A percentile compares a stretch with the other conserved stretches of the same genome.
These are phyloP conservation scores for Heteromeles arbutifolia DNA, from an alignment of 306 rosid species.

Conservation along the genomic window DNA sequence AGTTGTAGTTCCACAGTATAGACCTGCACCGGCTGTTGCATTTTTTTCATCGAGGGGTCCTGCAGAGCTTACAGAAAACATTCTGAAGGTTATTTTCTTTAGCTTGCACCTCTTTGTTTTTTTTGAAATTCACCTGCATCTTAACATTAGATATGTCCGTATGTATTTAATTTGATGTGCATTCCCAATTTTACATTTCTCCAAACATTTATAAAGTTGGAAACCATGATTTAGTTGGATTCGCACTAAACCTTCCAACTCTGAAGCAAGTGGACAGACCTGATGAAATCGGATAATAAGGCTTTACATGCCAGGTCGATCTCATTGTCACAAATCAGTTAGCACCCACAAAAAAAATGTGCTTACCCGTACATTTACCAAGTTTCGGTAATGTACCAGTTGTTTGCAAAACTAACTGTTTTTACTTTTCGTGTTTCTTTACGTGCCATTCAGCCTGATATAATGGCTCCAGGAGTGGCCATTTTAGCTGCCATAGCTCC, in stretches of 20 bases:
- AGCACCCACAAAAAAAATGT: background rate
- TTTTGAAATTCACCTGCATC: background rate
- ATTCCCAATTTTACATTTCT: background rate
- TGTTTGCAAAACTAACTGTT: background rate
- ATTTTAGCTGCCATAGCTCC: slow-evolving; percentile 74
- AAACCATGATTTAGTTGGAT: background rate
- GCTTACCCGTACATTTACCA: background rate
- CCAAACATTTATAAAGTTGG: background rate
- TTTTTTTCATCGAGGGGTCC: slow-evolving; percentile 92
- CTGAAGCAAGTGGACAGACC: background rate
- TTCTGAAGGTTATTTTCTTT: slow-evolving; percentile 66
- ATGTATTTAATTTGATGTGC: background rate
- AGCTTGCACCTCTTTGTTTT: background rate
- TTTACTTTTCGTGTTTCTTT: background rate
- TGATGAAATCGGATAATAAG: background rate
- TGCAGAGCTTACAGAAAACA: slow-evolving; percentile 69
- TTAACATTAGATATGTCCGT: background rate
- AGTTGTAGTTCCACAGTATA: slow-evolving; percentile 33
- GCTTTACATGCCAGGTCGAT: no score
- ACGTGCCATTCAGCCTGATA: slow-evolving; percentile 60
- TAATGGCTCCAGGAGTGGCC: slow-evolving; percentile 85
- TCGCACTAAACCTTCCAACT: background rate
- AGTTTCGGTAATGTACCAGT: background rate
- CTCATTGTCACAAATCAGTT: background rate
- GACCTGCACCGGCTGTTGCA: slow-evolving; percentile 77